These are phyloP conservation scores for Talaromyces sp. DNA, from an alignment of 2,329 filamentous ascomycete species.

Conservation along the genomic window DNA sequence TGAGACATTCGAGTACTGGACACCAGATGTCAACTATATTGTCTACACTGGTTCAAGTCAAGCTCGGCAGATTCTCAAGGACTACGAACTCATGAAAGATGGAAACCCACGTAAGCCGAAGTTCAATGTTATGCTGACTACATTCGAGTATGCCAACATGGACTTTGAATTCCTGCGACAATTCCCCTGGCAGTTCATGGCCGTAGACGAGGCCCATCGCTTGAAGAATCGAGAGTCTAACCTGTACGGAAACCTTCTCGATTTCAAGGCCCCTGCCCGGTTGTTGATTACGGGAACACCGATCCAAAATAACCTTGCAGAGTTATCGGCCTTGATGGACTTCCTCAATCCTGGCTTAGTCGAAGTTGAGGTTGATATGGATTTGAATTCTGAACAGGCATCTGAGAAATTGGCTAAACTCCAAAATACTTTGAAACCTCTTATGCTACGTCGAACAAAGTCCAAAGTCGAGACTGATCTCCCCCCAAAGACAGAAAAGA, in stretches of 20 bases:
- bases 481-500: slow-evolving; percentile 96
- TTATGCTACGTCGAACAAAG: slow-evolving; percentile 92
- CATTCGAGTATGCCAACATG: slow-evolving; percentile 90
- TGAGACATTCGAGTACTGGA: slow-evolving; percentile 95
- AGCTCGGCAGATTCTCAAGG: slow-evolving; percentile 79
- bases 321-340: slow-evolving; percentile 87
- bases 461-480: slow-evolving; percentile 96
- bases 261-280: slow-evolving; percentile 83
- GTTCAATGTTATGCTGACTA: slow-evolving; percentile 96
- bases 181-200: slow-evolving; percentile 97
- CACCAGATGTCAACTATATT: slow-evolving; percentile 93
- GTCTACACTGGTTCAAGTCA: slow-evolving; percentile 90
- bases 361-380: slow-evolving; percentile 85
- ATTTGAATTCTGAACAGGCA: slow-evolving; percentile 74
- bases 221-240: slow-evolving; percentile 96
- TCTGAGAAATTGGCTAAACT: slow-evolving; percentile 83
- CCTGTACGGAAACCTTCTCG: slow-evolving; percentile 77
- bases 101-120: slow-evolving; percentile 85
- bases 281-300: slow-evolving; percentile 95
- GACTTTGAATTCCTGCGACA: slow-evolving; percentile 80
- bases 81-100: slow-evolving; percentile 84
- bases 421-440: slow-evolving; percentile 83
- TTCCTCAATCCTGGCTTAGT: slow-evolving; percentile 96
- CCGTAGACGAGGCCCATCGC: slow-evolving; percentile 93
- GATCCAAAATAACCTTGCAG: slow-evolving; percentile 93